Percentiles rank a stretch among this genome's conserved stretches.
These are phyloP conservation scores for Boletus tylopilopsis DNA, from an alignment of 768 basidiomycete species.

Conservation along the genomic window DNA sequence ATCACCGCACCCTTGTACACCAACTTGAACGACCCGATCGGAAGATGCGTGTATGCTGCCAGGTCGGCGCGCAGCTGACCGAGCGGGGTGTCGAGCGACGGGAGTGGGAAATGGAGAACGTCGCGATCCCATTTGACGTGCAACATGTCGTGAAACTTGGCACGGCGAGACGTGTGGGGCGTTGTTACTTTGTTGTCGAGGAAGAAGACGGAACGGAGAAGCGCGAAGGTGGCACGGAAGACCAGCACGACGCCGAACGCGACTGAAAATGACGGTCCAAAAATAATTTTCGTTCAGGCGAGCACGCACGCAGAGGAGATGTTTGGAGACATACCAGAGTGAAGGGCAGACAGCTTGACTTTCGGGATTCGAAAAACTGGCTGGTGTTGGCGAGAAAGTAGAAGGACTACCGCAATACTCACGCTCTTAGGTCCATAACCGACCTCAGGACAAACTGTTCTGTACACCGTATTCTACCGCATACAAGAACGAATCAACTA, in stretches of 20 bases:
- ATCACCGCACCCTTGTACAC: constrained; percentile 89
- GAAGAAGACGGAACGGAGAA: constrained; percentile 13
- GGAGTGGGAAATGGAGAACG: constrained; percentile 50
- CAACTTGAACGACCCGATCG: constrained; percentile 71
- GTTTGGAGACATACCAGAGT: constrained; percentile 19
- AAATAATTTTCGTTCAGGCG: constrained; percentile 1
- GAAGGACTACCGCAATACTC: too few relatives aligned
- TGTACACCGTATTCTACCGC: neutral
- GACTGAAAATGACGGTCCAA: constrained; percentile 9
- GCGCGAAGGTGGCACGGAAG: constrained; percentile 24
- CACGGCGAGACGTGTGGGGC: constrained; percentile 4
- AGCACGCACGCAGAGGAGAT: neutral
- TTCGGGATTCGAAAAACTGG: neutral
- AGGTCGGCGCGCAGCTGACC: constrained; percentile 55
- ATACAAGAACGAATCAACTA: constrained; percentile 7
- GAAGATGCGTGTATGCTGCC: constrained; percentile 73
- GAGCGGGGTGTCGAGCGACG: constrained; percentile 56
- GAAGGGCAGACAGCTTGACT: constrained; percentile 29
- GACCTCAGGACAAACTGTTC: too few relatives aligned
- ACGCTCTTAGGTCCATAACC: too few relatives aligned
- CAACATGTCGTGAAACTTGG: constrained; percentile 31
- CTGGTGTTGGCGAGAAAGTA: neutral
- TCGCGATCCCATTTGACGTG: constrained; percentile 51
- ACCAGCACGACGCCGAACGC: constrained; percentile 34
- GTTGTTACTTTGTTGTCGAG: neutral